These are phyloP conservation scores for Amauroascus verrucosus DNA, from an alignment of 2,329 filamentous ascomycete genomes.

Conservation along the genomic window DNA sequence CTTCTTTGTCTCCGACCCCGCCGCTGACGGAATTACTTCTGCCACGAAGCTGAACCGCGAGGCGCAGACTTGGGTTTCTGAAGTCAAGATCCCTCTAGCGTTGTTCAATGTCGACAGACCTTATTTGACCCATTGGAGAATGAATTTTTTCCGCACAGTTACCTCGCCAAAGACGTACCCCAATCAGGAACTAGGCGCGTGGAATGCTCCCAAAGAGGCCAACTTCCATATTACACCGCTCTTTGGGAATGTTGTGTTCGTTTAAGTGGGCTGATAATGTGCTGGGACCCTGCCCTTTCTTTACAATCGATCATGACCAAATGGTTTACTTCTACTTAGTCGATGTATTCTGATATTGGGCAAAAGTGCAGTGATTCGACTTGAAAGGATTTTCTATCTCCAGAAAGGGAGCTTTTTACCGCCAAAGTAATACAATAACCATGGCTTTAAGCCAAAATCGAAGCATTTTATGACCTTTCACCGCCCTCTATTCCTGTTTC, in stretches of 20 bases:
- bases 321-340: too few species aligned
- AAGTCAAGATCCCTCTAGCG: constrained; percentile 37
- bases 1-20: constrained; percentile 35
- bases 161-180: constrained; percentile 37
- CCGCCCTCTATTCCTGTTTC: not conserved
- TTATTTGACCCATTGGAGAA: constrained; percentile 40
- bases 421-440: too few species aligned
- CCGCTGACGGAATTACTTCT: constrained; percentile 35
- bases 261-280: constrained; percentile 18
- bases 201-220: constrained; percentile 38
- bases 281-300: too few species aligned
- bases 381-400: not conserved
- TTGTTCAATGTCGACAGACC: constrained; percentile 43
- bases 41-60: constrained; percentile 32
- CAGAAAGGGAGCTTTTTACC: not conserved
- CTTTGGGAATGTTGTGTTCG: constrained; percentile 36
- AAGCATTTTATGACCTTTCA: too few species aligned
- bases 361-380: too few species aligned
- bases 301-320: too few species aligned
- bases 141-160: constrained; percentile 45
- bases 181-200: constrained; percentile 25
- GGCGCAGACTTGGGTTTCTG: constrained; percentile 35
- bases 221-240: constrained; percentile 43
- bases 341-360: too few species aligned
- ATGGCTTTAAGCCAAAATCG: not conserved